Evolutionary conservation across 2,329 filamentous ascomycete species (phyloP), one percentile per base, ranked within the genome.

Genomic region (Exophiala viscosa): DNA sequence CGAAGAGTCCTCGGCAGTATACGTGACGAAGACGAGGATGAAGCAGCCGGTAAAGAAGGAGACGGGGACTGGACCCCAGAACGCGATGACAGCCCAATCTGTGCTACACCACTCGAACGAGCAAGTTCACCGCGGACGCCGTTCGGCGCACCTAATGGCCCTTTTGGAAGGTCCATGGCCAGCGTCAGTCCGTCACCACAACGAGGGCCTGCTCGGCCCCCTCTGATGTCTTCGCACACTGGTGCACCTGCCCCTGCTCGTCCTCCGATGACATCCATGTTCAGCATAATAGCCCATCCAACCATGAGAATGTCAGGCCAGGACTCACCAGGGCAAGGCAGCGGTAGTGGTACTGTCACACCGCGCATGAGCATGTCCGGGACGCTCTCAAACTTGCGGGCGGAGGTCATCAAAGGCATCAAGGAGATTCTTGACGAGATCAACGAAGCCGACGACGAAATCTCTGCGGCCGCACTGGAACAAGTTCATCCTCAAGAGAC

Each of bases 381-480:
- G 6, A 64, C 68, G 13, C 28, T 58, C 3, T 80, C 87, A 55
- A 87, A 95, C 58, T 77, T 97, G 53, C 87, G 90, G 55, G 89
- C 89, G 11, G 93, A 97, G 70, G 87, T 97, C 20, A 85, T 96
- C 60, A 88, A 93, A 63, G 93, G 91, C 38, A 96, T 99, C 64
- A 85, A 90, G 64, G 93, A 99, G 69, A 90, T 99, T 55, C 88
- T 95, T 69, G 93, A 99, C 66, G 93, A 99, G 72, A 85, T 99
- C 51, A 86, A 87, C 60, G 87, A 92, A 66, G 90, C 90, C 6
- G 93, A 96, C 67, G 90, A 95, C 65, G 90, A 96, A 70, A 95
- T 99, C 63, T 88, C 92, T 1, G 83, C 84, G 17, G 87, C 90
- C 60, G 88, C 91, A 2, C 86, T 95, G 58, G 88, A 95, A 43